Conservation (phyloP, 805 yeast species). For the Blastobotrys americana region DNA sequence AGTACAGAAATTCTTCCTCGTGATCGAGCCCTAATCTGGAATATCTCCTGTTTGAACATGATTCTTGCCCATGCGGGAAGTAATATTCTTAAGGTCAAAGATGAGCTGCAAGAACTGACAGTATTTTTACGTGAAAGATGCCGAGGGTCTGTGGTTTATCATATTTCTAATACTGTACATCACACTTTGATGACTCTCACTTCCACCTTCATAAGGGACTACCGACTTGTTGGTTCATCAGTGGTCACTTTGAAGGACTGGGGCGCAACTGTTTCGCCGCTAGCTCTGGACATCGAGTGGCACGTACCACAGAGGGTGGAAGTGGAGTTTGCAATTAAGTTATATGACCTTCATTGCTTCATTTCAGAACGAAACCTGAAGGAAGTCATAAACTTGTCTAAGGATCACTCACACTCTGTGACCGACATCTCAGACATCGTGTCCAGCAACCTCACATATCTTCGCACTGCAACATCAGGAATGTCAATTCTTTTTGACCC, state of each 20-base stretch:
- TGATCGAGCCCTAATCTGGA: constrained; percentile 70
- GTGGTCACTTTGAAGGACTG: constrained; percentile 27
- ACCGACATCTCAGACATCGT: constrained; percentile 44
- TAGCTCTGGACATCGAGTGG: constrained; percentile 56
- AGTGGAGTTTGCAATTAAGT: constrained; percentile 51
- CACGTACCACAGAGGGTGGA: constrained; percentile 56
- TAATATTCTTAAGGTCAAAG: constrained; percentile 37
- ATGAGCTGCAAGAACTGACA: constrained; percentile 43
- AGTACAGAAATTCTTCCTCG: constrained; percentile 60
- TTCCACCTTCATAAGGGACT: constrained; percentile 34
- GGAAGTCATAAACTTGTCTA: constrained; percentile 26
- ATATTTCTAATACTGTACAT: constrained; percentile 57
- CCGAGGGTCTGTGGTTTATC: constrained; percentile 59
- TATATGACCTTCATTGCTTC: constrained; percentile 44
- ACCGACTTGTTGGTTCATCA: constrained; percentile 12
- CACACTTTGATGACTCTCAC: constrained; percentile 59
- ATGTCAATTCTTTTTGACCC: constrained; percentile 68
- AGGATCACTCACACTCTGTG: constrained; percentile 26
- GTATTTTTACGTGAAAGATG: constrained; percentile 38
- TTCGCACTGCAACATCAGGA: constrained; percentile 62
- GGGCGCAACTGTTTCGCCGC: constrained; percentile 27
- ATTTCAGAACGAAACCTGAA: constrained; percentile 16
- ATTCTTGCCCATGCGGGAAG: constrained; percentile 61
- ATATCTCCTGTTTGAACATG: constrained; percentile 62
- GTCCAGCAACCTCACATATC: constrained; percentile 46